Conservation (phyloP, 164 flowering plant species). For the Brasenia schreberi region DNA sequence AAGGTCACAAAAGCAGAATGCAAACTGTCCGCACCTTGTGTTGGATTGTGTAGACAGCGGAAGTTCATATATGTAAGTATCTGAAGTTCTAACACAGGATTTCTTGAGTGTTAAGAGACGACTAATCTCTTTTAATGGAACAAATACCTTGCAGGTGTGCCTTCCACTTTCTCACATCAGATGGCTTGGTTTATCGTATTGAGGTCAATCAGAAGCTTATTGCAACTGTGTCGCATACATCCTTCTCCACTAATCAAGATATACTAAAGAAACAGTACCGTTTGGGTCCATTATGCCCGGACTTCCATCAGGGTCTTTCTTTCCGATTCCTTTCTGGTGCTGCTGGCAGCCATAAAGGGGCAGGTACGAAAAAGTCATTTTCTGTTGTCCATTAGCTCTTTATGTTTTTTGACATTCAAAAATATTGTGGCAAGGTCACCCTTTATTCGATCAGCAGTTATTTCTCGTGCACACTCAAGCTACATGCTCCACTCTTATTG, state of each 20-base stretch:
- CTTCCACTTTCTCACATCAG: slow-evolving; percentile 58
- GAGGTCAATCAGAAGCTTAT: slow-evolving; percentile 52
- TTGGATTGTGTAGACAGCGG: slow-evolving; percentile 24
- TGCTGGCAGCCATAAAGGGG: slow-evolving; percentile 12
- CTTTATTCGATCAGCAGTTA: neutral
- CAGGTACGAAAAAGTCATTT: neutral
- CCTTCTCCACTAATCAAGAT: slow-evolving; percentile 15
- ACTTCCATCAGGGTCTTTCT: slow-evolving; percentile 38
- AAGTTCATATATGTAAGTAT: slow-evolving; percentile 60
- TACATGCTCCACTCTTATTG: neutral
- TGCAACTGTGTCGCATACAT: slow-evolving; percentile 26
- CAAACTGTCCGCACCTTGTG: slow-evolving; percentile 38
- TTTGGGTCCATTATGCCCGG: slow-evolving; percentile 38
- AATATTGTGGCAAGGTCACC: neutral
- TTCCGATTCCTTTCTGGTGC: slow-evolving; percentile 47
- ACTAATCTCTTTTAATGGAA: slow-evolving; percentile 2
- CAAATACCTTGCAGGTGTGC: slow-evolving; percentile 40
- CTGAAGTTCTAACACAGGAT: neutral
- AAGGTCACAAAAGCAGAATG: slow-evolving; percentile 40
- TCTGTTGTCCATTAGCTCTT: neutral
- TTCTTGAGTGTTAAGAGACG: neutral
- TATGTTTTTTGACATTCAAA: neutral
- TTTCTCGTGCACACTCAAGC: neutral
- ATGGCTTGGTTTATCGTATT: slow-evolving; percentile 59
- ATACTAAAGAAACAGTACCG: slow-evolving; percentile 28